These are phyloP conservation scores for Ganoderma sinense DNA, from an alignment of 1,284 basidiomycete species.

Conservation along the genomic window DNA sequence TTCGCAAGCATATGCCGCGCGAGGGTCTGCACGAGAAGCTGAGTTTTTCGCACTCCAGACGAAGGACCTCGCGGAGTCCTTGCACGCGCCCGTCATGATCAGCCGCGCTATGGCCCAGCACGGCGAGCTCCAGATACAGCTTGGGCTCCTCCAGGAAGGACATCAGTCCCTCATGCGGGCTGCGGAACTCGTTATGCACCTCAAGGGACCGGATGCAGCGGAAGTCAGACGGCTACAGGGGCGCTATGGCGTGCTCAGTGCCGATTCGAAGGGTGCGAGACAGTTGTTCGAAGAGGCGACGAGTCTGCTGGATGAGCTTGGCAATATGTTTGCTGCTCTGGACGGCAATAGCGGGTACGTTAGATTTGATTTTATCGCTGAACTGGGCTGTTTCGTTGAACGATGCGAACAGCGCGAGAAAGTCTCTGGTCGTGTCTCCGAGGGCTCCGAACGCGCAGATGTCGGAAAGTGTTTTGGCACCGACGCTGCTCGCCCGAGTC, in stretches of 20 bases:
- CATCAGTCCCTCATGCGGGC: constrained; percentile 61
- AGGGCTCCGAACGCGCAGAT: constrained; percentile 39
- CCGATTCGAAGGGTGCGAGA: constrained; percentile 55
- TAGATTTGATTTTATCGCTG: constrained; percentile 4
- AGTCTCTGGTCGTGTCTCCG: constrained; percentile 48
- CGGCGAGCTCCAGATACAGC: constrained; percentile 73
- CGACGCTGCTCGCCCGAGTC: constrained; percentile 70
- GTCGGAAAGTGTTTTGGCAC: constrained; percentile 64
- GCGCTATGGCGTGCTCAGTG: constrained; percentile 60
- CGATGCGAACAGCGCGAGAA: constrained; percentile 46
- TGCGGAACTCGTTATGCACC: constrained; percentile 50
- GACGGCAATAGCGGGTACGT: constrained; percentile 53
- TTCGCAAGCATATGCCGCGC: constrained; percentile 64
- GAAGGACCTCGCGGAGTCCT: constrained; percentile 67
- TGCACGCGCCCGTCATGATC: constrained; percentile 70
- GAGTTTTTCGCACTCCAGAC: constrained; percentile 85
- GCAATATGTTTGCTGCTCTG: constrained; percentile 58
- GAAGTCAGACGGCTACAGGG: constrained; percentile 71
- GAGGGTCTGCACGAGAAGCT: constrained; percentile 84
- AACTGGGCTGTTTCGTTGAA: too few relatives aligned
- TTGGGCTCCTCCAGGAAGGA: constrained; percentile 65
- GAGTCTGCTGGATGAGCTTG: constrained; percentile 64
- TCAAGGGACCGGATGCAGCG: constrained; percentile 63
- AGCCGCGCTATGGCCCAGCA: constrained; percentile 70
- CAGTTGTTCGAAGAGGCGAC: constrained; percentile 62